Conservation (phyloP, 345 rosid species). For the Lepidium africanum region DNA sequence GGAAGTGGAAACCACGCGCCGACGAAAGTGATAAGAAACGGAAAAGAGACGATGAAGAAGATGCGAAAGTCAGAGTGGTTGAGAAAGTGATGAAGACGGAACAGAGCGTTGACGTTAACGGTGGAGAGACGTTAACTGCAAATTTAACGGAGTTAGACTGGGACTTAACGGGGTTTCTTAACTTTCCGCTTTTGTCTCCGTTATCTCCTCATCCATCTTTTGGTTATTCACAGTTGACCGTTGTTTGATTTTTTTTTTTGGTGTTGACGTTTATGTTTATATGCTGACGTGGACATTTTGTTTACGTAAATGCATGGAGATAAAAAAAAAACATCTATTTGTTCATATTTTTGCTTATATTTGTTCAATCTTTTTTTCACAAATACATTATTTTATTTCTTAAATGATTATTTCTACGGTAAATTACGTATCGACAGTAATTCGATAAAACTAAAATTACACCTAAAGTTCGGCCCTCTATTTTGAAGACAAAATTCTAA, state of each 20-base stretch:
- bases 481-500: too few relatives aligned
- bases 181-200: constrained; percentile 53
- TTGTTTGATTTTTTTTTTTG: constrained; percentile 4
- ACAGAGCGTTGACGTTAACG: background rate
- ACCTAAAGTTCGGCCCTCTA: too few relatives aligned
- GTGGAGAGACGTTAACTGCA: constrained; percentile 30
- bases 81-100: constrained; percentile 32
- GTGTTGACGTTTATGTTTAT: background rate
- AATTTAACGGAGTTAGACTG: constrained; percentile 30
- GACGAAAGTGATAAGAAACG: constrained; percentile 40
- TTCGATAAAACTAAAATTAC: too few relatives aligned
- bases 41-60: constrained; percentile 20
- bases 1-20: constrained; percentile 33
- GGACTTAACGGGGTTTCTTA: constrained; percentile 39
- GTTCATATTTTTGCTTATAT: background rate
- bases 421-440: too few relatives aligned
- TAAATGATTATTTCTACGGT: too few relatives aligned
- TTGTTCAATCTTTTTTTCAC: constrained; percentile 6
- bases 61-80: background rate
- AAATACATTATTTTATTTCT: background rate
- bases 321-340: background rate
- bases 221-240: constrained; percentile 24
- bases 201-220: constrained; percentile 35
- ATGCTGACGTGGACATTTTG: constrained; percentile 14
- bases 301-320: constrained; percentile 19